A percentile compares a stretch with the other conserved stretches of the same genome.
phyloP scores from a whole-genome alignment of 768 basidiomycete genomes.

The Rickenella mellea region DNA sequence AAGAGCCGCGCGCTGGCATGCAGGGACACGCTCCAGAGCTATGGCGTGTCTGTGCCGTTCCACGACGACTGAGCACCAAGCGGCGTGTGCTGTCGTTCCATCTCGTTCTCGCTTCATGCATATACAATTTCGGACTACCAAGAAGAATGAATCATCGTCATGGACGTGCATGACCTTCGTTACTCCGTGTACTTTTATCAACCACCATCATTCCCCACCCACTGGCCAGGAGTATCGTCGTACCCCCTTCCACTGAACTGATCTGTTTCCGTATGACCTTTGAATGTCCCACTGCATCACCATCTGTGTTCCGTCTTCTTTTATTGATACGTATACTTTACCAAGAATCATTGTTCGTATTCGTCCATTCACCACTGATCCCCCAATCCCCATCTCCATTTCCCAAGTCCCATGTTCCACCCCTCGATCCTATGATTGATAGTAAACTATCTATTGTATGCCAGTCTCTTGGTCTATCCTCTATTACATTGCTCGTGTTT shows the following conservation, averaged over 20 bases:
- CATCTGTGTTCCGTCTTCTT: background rate
- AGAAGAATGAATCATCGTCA: background rate
- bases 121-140: constrained; percentile 3
- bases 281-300: background rate
- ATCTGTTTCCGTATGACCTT: no score
- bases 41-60: constrained; percentile 50
- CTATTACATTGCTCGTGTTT: no score
- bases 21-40: constrained; percentile 44
- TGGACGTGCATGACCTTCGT: constrained; percentile 24
- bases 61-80: constrained; percentile 15
- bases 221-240: constrained; percentile 49
- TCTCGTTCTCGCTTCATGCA: constrained; percentile 1
- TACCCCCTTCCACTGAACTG: constrained; percentile 27
- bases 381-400: background rate
- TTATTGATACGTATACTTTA: background rate
- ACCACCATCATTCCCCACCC: constrained; percentile 27
- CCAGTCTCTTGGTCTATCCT: no score
- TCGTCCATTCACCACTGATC: background rate
- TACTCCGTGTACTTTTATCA: constrained; percentile 29
- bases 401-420: background rate
- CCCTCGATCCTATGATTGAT: background rate
- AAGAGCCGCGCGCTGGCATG: constrained; percentile 38
- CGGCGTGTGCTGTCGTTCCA: background rate
- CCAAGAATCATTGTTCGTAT: no score
- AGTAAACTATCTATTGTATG: no score